A percentile compares a stretch with the other conserved stretches of the same genome.
Conservation (phyloP, 2,329 filamentous ascomycete species). For the Ophiosphaerella narmari region DNA sequence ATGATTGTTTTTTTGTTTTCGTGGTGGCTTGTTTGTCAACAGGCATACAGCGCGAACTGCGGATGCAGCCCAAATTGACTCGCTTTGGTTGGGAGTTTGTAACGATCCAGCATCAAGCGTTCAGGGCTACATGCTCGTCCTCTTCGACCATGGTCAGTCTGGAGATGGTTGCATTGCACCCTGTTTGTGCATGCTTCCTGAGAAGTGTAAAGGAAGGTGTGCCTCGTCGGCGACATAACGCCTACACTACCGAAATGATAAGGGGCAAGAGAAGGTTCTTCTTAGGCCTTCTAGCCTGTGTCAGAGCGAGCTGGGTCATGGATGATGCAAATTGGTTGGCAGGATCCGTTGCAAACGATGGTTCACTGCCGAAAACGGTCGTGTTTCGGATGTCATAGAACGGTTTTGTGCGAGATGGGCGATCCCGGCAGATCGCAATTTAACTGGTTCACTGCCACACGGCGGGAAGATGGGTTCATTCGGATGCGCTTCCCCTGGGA, state of each 20-base stretch:
- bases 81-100: slow-evolving; percentile 2
- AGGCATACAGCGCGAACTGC: slow-evolving; percentile 1
- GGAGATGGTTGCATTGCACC: background rate
- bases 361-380: slow-evolving; percentile 19
- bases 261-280: slow-evolving; percentile 16
- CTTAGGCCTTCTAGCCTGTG: slow-evolving; percentile 18
- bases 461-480: slow-evolving; percentile 1
- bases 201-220: slow-evolving; percentile 4
- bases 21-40: background rate
- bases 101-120: slow-evolving; percentile 1
- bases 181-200: background rate
- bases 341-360: slow-evolving; percentile 15
- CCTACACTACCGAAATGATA: slow-evolving; percentile 15
- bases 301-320: slow-evolving; percentile 9
- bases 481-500: slow-evolving; percentile 4
- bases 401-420: slow-evolving; percentile 22
- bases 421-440: slow-evolving; percentile 27
- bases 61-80: slow-evolving; percentile 3
- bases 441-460: slow-evolving; percentile 1
- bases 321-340: slow-evolving; percentile 6
- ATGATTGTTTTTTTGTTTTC: background rate
- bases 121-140: background rate
- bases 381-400: slow-evolving; percentile 21
- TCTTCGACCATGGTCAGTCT: background rate
- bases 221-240: slow-evolving; percentile 4